Evolutionary conservation across 257 asterid genomes (phyloP).

Genomic region (Lycium barbarum): DNA sequence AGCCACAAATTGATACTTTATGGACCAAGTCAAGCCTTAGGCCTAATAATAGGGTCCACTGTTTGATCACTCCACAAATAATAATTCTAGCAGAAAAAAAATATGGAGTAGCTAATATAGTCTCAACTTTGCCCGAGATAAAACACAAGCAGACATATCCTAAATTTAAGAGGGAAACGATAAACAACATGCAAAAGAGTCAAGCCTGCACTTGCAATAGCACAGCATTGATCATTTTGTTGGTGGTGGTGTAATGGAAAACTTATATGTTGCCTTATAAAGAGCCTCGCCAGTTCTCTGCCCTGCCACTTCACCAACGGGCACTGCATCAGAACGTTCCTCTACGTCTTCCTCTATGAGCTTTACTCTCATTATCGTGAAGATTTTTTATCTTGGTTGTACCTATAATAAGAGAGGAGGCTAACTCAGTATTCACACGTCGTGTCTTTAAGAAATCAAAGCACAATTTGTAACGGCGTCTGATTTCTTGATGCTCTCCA

Average conservation of each 20-base stretch:
- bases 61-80: background rate
- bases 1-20: background rate
- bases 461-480: background rate
- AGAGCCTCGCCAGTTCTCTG: constrained; percentile 36
- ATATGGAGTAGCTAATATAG: background rate
- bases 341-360: constrained; percentile 55
- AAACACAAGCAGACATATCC: background rate
- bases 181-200: background rate
- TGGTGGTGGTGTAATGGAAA: constrained; percentile 59
- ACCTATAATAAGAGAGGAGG: constrained; percentile 41
- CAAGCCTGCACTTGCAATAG: background rate
- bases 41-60: background rate
- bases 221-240: background rate
- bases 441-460: background rate
- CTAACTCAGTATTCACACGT: background rate
- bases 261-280: constrained; percentile 41
- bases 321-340: constrained; percentile 54
- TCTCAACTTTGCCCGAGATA: background rate
- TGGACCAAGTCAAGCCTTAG: background rate
- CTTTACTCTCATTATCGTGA: constrained; percentile 57
- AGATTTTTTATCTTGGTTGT: constrained; percentile 66
- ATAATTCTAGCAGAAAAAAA: background rate
- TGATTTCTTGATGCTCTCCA: background rate
- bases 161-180: background rate
- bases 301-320: constrained; percentile 60